These are phyloP conservation scores for Lactifluus rugatus DNA, from an alignment of 768 basidiomycete species.

Conservation along the genomic window DNA sequence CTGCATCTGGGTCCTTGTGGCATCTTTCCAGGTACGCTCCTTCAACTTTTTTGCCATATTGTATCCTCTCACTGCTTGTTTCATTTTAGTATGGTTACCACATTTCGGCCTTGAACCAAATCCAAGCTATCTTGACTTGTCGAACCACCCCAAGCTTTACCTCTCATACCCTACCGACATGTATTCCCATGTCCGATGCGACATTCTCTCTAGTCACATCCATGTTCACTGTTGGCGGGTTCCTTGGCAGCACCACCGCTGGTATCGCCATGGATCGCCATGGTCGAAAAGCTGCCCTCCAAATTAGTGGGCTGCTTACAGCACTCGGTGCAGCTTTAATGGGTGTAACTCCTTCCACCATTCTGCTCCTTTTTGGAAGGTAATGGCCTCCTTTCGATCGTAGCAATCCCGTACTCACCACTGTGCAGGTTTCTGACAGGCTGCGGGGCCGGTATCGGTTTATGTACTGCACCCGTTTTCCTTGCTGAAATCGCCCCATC, in stretches of 20 bases:
- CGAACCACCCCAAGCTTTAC: constrained; percentile 25
- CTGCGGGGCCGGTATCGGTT: constrained; percentile 59
- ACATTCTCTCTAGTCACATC: constrained; percentile 79
- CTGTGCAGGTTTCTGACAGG: constrained; percentile 49
- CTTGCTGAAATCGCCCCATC: constrained; percentile 79
- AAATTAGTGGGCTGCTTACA: constrained; percentile 46
- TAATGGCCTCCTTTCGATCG: constrained; percentile 24
- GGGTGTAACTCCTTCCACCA: constrained; percentile 48
- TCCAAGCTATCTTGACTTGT: constrained; percentile 72
- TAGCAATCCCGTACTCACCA: not conserved
- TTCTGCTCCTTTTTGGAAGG: constrained; percentile 57
- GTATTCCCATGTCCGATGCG: constrained; percentile 70
- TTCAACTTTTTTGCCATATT: not conserved
- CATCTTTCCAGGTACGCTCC: constrained; percentile 41
- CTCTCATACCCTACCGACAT: constrained; percentile 46
- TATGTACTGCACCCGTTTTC: constrained; percentile 77
- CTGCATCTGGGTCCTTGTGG: constrained; percentile 57
- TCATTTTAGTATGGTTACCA: constrained; percentile 74
- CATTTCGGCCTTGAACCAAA: constrained; percentile 84
- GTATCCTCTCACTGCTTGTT: constrained; percentile 1
- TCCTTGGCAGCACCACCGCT: constrained; percentile 63
- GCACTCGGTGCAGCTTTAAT: constrained; percentile 56
- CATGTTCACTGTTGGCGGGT: constrained; percentile 80
- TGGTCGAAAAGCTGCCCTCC: constrained; percentile 62
- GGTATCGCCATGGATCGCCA: constrained; percentile 58